phyloP scores from a whole-genome alignment of 306 rosid species.

The Ormosia semicastrata region DNA sequence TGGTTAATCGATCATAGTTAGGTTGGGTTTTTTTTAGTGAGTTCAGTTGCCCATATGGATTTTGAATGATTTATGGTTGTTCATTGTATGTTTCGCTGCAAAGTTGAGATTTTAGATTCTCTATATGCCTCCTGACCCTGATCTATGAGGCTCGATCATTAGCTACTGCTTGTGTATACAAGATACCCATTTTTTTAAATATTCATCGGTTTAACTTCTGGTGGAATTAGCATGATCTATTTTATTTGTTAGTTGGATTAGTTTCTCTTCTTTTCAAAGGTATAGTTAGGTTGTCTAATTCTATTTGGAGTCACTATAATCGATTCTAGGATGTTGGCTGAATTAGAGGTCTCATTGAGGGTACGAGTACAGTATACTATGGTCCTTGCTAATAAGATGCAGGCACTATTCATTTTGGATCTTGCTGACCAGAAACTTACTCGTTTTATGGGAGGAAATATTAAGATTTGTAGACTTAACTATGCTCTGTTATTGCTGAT shows the following conservation, averaged over 20 bases:
- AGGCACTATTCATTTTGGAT: background rate
- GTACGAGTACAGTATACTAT: background rate
- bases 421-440: background rate
- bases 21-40: conserved; percentile 10
- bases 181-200: background rate
- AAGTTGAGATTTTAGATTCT: background rate
- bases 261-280: too few relatives aligned
- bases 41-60: background rate
- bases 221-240: background rate
- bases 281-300: background rate
- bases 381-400: background rate
- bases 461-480: background rate
- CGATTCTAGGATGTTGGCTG: background rate
- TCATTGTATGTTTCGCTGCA: background rate
- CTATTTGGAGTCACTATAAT: background rate
- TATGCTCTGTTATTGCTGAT: background rate
- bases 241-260: background rate
- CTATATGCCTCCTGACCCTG: background rate
- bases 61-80: background rate
- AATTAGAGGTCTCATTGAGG: background rate
- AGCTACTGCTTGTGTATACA: background rate
- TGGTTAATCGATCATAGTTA: background rate
- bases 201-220: background rate
- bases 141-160: background rate
- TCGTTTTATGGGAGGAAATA: background rate